Percentiles rank a stretch among this genome's conserved stretches.
Evolutionary conservation across 257 asterid species (phyloP).

Genomic region (Henckelia pumila): DNA sequence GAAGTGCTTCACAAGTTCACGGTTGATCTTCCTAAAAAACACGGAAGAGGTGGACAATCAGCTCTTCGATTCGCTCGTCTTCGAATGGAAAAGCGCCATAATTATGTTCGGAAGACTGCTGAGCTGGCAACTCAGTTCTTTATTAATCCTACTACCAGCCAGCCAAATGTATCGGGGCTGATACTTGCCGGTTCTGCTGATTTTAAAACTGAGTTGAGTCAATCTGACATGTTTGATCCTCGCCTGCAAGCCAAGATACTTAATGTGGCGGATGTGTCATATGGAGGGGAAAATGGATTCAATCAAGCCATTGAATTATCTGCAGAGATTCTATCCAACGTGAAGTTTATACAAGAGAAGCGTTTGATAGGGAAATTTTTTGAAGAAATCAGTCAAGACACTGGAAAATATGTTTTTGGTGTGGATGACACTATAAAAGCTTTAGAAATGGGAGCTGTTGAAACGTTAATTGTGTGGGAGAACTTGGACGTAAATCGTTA

Average conservation of each 20-base stretch:
- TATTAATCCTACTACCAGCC: slow-evolving; percentile 59
- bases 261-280: slow-evolving; percentile 62
- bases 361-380: slow-evolving; percentile 56
- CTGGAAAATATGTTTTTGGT: slow-evolving; percentile 61
- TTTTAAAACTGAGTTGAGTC: slow-evolving; percentile 62
- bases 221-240: slow-evolving; percentile 68
- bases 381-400: slow-evolving; percentile 64
- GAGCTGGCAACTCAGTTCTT: slow-evolving; percentile 66
- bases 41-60: slow-evolving; percentile 67
- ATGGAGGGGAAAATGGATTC: slow-evolving; percentile 66
- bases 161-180: slow-evolving; percentile 58
- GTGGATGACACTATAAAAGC: slow-evolving; percentile 58
- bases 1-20: slow-evolving; percentile 66
- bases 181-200: slow-evolving; percentile 70
- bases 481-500: slow-evolving; percentile 49
- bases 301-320: slow-evolving; percentile 64
- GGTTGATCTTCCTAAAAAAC: slow-evolving; percentile 63
- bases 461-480: slow-evolving; percentile 61
- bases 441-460: slow-evolving; percentile 67
- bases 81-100: slow-evolving; percentile 67
- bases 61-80: slow-evolving; percentile 67
- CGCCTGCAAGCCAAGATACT: slow-evolving; percentile 60
- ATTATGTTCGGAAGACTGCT: slow-evolving; percentile 61
- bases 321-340: slow-evolving; percentile 61
- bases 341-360: slow-evolving; percentile 62